Evolutionary conservation across 177 flowering plant species (phyloP).

Genomic region (Vitis hybrid): DNA sequence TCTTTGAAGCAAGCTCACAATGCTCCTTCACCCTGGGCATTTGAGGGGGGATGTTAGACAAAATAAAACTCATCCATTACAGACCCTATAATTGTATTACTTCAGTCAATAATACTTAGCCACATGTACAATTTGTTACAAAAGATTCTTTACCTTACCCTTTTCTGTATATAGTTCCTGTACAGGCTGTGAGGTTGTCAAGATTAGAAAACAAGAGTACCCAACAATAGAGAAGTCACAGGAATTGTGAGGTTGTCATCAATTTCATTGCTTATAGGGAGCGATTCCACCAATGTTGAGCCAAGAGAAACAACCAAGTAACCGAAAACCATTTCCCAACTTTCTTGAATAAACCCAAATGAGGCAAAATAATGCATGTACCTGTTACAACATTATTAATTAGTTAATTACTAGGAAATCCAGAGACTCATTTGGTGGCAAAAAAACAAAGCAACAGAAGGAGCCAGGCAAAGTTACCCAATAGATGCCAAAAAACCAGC

Average conservation of each 20-base stretch:
- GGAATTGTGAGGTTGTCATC: constrained; percentile 94
- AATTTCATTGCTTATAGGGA: constrained; percentile 73
- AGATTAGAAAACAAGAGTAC: constrained; percentile 53
- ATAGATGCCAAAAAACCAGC: constrained; percentile 80
- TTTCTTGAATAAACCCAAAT: constrained; percentile 57
- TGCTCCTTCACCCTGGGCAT: too few species aligned
- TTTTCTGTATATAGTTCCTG: too few species aligned
- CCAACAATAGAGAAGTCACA: constrained; percentile 57
- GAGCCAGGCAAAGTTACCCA: constrained; percentile 34
- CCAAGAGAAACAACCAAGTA: constrained; percentile 67
- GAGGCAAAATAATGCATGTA: constrained; percentile 75
- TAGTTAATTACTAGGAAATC: too few species aligned
- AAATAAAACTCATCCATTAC: too few species aligned
- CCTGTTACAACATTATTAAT: constrained; percentile 35
- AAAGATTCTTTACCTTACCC: too few species aligned
- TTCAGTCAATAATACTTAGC: too few species aligned
- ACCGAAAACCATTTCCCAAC: constrained; percentile 54
- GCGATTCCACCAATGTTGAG: constrained; percentile 80
- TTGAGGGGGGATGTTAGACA: too few species aligned
- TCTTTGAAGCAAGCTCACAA: too few species aligned
- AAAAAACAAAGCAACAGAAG: not conserved
- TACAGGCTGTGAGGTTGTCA: not conserved
- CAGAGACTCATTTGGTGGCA: not conserved
- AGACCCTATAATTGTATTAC: too few species aligned
- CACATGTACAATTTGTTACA: too few species aligned